Base-by-base conservation (phyloP, 2,329 filamentous ascomycete species). In the Fusarium sp. region DNA sequence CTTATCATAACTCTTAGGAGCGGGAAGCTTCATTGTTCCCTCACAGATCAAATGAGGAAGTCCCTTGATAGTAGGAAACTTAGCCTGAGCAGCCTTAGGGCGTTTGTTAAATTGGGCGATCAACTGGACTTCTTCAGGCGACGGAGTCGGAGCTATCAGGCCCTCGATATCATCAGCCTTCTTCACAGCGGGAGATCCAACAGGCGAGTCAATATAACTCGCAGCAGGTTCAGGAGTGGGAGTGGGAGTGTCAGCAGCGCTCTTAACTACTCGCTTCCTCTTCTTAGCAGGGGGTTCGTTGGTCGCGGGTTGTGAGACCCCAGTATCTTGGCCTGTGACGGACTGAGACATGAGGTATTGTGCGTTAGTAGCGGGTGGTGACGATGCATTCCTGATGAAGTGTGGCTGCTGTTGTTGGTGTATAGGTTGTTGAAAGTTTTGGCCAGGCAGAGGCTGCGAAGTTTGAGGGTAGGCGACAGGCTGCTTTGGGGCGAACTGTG, bases 1-100 rank as follows among this genome's bases (percentile, higher is more conserved):
- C 61, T 82, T 82, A 43, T 83, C 81, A 53, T 81, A 82, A 53
- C 79, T 81, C 66, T 83, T 83, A 7, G 80, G 80, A 1, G 77
- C 78, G 65, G 81, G 77, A 45, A 83, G 73, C 61, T 80, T 82
- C n/a, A 78, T 72, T n/a, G 73, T 77, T 4, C 76, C 80, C 21
- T 78, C 76, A 31, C 76, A 79, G 4, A 78, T 72, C 7, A 83
- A 71, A 63, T 79, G 73, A 2, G 79, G 77, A 5, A 81, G 74
- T 4, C 80, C 81, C 33, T 76, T 77, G 29, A 82, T 77, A 0
- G 78, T 64, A 13, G 80, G 80, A 13, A 80, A 77, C 23, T 76
- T 79, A 8, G 73, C 73, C 59, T 81, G 80, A 6, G 76, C 76
- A 27, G 76, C 73, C 50, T 79, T 79, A 23, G 66, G 72, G 21